Conservation (phyloP, 345 rosid species). For the Lumnitzera littorea region DNA sequence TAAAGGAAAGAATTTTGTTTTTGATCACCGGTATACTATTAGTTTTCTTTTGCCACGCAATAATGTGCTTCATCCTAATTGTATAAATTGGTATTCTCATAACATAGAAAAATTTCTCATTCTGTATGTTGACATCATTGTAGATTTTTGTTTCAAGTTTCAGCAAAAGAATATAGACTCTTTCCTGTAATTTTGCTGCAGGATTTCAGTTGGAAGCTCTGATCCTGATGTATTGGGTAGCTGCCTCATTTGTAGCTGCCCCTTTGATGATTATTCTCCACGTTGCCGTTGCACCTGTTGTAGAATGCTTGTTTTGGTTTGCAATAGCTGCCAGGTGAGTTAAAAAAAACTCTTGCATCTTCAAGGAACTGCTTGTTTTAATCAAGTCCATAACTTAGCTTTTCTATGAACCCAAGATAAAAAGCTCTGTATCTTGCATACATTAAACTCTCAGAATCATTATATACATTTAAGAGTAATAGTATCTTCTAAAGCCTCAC, state of each 20-base stretch:
- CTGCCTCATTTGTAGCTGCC: constrained; percentile 66
- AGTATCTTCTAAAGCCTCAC: constrained; percentile 8
- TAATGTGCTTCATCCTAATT: neutral
- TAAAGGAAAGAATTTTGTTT: constrained; percentile 93
- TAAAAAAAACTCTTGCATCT: neutral
- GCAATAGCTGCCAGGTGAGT: constrained; percentile 64
- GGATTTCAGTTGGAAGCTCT: constrained; percentile 89
- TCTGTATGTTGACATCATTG: no score
- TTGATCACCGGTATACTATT: constrained; percentile 73
- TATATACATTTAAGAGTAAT: no score
- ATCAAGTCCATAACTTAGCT: no score
- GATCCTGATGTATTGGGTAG: constrained; percentile 43
- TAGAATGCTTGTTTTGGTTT: constrained; percentile 92
- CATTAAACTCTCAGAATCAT: no score
- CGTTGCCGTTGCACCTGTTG: constrained; percentile 74
- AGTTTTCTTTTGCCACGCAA: neutral
- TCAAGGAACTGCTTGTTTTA: no score
- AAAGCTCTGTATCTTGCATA: no score
- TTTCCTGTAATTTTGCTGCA: constrained; percentile 19
- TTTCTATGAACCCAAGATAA: no score
- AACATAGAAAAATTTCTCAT: no score
- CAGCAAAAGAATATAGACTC: neutral
- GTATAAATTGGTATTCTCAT: no score
- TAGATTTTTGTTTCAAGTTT: no score
- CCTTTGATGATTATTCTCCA: constrained; percentile 77